Conservation (phyloP, 1,284 basidiomycete genomes). For the Ganoderma sp. region DNA sequence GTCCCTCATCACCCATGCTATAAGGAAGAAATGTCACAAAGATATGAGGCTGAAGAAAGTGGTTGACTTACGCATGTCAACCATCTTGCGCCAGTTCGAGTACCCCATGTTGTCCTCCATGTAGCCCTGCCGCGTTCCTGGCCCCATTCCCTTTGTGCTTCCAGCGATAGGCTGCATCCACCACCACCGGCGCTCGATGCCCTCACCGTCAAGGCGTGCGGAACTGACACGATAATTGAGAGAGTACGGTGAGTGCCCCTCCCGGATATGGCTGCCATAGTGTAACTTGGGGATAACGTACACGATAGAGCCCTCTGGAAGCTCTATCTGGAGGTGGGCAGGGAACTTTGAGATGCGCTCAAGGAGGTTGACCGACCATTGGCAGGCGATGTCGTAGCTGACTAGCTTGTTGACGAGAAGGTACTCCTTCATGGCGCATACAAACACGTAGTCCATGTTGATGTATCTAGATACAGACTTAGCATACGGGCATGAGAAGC, state of each 20-base stretch:
- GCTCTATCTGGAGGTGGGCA: constrained; percentile 5
- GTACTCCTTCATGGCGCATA: constrained; percentile 15
- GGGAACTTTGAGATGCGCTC: constrained; percentile 22
- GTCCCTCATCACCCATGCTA: constrained; percentile 11
- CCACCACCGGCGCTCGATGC: constrained; percentile 37
- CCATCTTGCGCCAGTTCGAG: constrained; percentile 40
- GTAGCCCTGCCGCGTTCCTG: constrained; percentile 34
- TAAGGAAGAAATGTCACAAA: too few relatives aligned
- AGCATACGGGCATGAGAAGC: background rate
- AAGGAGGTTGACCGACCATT: constrained; percentile 28
- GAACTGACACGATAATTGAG: constrained; percentile 26
- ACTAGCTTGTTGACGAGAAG: constrained; percentile 10
- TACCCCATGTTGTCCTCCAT: constrained; percentile 38
- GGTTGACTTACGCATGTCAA: constrained; percentile 22
- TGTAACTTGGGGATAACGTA: constrained; percentile 35
- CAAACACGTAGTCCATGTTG: constrained; percentile 37
- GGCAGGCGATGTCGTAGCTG: constrained; percentile 36
- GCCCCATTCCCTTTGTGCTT: too few relatives aligned
- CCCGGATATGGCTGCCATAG: constrained; percentile 24
- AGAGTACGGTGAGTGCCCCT: constrained; percentile 30
- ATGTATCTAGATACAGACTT: constrained; percentile 26
- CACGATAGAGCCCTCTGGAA: constrained; percentile 10
- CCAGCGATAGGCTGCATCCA: too few relatives aligned
- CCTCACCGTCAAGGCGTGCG: constrained; percentile 39
- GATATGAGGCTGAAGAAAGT: too few relatives aligned